Evolutionary conservation across 1,139 yeast species (phyloP).

Genomic region (Kodamaea anthophila): DNA sequence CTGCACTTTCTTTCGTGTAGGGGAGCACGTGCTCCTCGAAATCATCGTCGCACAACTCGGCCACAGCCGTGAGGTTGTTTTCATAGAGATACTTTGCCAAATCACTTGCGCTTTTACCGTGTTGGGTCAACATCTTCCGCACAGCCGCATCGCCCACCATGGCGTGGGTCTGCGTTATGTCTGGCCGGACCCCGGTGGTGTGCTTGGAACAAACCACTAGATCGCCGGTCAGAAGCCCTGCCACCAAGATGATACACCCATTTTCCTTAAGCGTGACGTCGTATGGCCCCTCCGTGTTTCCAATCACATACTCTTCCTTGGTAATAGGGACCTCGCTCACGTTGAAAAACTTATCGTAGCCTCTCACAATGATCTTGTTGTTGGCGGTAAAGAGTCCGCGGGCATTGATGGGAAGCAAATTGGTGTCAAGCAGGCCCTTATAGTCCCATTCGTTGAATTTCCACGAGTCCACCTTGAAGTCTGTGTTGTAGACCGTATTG

Average conservation of each 20-base stretch:
- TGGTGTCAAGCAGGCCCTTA: slow-evolving; percentile 36
- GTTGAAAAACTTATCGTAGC: slow-evolving; percentile 93
- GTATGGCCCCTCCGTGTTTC: slow-evolving; percentile 67
- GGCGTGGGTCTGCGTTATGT: slow-evolving; percentile 62
- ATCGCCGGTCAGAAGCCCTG: slow-evolving; percentile 71
- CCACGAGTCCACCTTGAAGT: slow-evolving; percentile 45
- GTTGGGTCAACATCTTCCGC: slow-evolving; percentile 40
- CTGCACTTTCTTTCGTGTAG: slow-evolving; percentile 61
- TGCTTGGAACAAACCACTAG: slow-evolving; percentile 83
- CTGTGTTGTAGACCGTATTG: slow-evolving; percentile 14
- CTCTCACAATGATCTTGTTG: slow-evolving; percentile 62
- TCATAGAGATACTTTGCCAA: slow-evolving; percentile 52
- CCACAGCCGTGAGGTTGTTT: slow-evolving; percentile 72
- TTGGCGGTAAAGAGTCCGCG: slow-evolving; percentile 73
- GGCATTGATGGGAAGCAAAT: slow-evolving; percentile 64
- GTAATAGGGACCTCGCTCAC: slow-evolving; percentile 59
- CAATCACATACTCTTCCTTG: slow-evolving; percentile 38
- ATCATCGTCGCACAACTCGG: slow-evolving; percentile 85
- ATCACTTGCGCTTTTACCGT: slow-evolving; percentile 35
- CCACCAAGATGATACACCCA: slow-evolving; percentile 84
- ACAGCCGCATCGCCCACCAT: slow-evolving; percentile 62
- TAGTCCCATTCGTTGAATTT: slow-evolving; percentile 89
- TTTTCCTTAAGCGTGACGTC: slow-evolving; percentile 80
- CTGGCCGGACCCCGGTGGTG: slow-evolving; percentile 67
- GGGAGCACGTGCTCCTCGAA: slow-evolving; percentile 93